Evolutionary conservation across 306 rosid genomes (phyloP).

Genomic region (Dicorynia guianensis): DNA sequence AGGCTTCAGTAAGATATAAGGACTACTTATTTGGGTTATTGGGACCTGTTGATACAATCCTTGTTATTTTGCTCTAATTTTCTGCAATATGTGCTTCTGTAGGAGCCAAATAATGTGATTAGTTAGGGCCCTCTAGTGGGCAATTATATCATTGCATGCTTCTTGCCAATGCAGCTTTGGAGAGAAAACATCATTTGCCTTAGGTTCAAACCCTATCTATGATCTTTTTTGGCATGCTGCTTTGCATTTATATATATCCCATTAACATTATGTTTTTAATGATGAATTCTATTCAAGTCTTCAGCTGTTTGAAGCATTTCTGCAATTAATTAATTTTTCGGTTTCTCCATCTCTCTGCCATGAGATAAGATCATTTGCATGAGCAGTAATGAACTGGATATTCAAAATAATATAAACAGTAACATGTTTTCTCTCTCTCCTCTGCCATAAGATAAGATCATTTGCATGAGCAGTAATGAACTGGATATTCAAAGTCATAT

Average conservation of each 20-base stretch:
- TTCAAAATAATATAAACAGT: background rate
- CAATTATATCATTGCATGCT: constrained; percentile 6
- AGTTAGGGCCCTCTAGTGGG: background rate
- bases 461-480: constrained; percentile 20
- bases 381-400: constrained; percentile 11
- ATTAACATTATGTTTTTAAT: background rate
- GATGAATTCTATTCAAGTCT: constrained; percentile 23
- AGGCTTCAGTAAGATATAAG: constrained; percentile 29
- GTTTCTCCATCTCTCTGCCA: too few species aligned
- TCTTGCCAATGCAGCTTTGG: background rate
- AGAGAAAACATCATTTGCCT: too few species aligned
- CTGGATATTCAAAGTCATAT: background rate
- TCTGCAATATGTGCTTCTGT: background rate
- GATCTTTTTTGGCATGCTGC: too few species aligned
- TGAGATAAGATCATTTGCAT: background rate
- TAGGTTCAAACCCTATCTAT: too few species aligned
- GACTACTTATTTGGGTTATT: background rate
- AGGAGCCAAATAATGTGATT: background rate
- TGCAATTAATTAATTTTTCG: background rate
- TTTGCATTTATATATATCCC: too few species aligned
- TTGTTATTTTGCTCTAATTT: background rate
- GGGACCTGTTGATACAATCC: constrained; percentile 8
- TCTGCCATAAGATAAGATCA: background rate
- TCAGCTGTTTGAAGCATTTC: constrained; percentile 6
- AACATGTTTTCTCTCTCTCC: background rate